A percentile compares a stretch with the other conserved stretches of the same genome.
These are phyloP conservation scores for Solanum chaucha DNA, from an alignment of 257 asterid species.

Conservation along the genomic window DNA sequence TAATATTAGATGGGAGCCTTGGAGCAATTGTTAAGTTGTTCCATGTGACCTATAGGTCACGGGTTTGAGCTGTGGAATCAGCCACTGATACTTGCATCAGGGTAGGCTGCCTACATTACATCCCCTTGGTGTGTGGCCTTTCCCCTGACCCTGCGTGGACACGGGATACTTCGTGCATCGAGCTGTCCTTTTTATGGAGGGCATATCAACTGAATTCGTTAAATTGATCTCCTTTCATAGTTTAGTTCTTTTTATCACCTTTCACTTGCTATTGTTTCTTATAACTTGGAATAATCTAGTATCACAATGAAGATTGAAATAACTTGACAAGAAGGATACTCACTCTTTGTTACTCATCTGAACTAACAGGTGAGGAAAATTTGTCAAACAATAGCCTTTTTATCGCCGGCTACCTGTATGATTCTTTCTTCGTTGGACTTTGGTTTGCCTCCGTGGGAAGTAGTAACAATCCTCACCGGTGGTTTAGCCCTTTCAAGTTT, in stretches of 20 bases:
- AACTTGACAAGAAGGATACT: neutral
- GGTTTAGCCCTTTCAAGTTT: slow-evolving; percentile 92
- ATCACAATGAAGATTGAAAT: neutral
- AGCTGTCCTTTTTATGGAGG: neutral
- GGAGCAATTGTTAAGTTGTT: neutral
- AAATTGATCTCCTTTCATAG: neutral
- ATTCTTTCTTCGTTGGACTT: slow-evolving; percentile 73
- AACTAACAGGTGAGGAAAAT: slow-evolving; percentile 69
- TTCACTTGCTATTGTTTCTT: neutral
- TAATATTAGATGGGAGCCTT: neutral
- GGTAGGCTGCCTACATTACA: neutral
- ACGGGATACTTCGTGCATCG: neutral
- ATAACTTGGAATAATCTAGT: neutral
- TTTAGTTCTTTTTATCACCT: neutral
- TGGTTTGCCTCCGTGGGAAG: slow-evolving; percentile 83
- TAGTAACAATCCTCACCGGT: slow-evolving; percentile 60
- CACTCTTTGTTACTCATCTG: neutral
- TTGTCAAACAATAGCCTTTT: slow-evolving; percentile 85
- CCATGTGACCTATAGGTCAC: neutral
- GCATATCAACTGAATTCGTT: neutral
- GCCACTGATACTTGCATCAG: neutral
- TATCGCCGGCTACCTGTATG: slow-evolving; percentile 96
- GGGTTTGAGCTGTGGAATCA: neutral
- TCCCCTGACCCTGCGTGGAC: neutral
- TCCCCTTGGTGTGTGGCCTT: neutral